Evolutionary conservation across 495 filamentous ascomycete species (phyloP).

Genomic region (Staphylotrichum tortipilum): DNA sequence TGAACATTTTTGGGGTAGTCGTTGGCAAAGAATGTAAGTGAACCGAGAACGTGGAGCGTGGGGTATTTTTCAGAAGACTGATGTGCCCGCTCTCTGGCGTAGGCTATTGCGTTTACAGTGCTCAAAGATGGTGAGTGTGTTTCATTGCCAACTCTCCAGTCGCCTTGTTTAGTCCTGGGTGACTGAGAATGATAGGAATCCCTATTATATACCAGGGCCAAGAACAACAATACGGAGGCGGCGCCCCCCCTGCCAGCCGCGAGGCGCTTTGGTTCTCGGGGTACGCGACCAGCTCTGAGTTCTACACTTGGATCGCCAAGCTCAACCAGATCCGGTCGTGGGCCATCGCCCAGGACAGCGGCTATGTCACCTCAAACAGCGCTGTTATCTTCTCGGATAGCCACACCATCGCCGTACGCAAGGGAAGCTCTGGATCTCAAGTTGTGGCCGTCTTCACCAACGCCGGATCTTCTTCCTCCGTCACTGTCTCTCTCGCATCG

Average conservation of each 20-base stretch:
- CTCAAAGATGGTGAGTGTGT: conserved; percentile 44
- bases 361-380: conserved; percentile 47
- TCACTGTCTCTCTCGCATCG: conserved; percentile 40
- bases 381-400: conserved; percentile 48
- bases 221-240: conserved; percentile 60
- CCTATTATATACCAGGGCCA: conserved; percentile 49
- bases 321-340: conserved; percentile 49
- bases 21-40: conserved; percentile 20
- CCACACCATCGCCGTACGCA: conserved; percentile 54
- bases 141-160: not conserved
- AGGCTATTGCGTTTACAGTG: conserved; percentile 63
- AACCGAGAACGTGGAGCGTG: too few species aligned
- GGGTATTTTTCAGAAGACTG: conserved; percentile 33
- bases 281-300: conserved; percentile 49
- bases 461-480: conserved; percentile 39
- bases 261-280: conserved; percentile 65
- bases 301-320: conserved; percentile 52
- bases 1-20: not conserved
- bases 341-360: conserved; percentile 38
- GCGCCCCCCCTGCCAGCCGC: conserved; percentile 54
- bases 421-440: conserved; percentile 47
- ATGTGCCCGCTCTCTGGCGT: conserved; percentile 18
- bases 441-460: conserved; percentile 57
- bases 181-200: conserved; percentile 33
- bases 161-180: not conserved